Percentiles rank a stretch among this genome's conserved stretches.
These are phyloP conservation scores for Graphiopsis chlorocephala DNA, from an alignment of 2,329 filamentous ascomycete genomes.

Conservation along the genomic window DNA sequence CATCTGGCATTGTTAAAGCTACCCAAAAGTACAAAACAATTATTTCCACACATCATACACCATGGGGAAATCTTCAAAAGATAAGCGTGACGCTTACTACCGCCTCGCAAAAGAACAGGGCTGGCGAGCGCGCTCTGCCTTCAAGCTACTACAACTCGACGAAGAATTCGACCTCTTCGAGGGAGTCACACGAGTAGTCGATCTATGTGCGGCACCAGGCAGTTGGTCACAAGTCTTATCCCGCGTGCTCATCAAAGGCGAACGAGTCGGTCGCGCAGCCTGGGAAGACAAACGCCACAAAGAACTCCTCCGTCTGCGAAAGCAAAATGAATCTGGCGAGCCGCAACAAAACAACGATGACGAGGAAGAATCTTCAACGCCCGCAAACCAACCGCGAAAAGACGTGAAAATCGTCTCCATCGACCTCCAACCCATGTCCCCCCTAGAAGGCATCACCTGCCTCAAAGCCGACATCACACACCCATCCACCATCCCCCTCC, in stretches of 20 bases:
- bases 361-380: not conserved
- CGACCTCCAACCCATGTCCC: conserved; percentile 92
- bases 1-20: not conserved
- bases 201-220: conserved; percentile 91
- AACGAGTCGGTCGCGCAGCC: conserved; percentile 79
- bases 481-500: conserved; percentile 85
- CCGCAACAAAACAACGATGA: not conserved
- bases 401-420: conserved; percentile 92
- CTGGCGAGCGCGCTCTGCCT: conserved; percentile 93
- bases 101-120: conserved; percentile 97
- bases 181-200: conserved; percentile 86
- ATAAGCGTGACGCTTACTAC: conserved; percentile 98
- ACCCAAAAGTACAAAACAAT: not conserved
- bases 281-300: conserved; percentile 81
- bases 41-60: not conserved
- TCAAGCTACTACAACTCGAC: conserved; percentile 94
- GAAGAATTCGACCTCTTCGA: conserved; percentile 94
- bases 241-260: conserved; percentile 86
- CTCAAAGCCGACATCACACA: conserved; percentile 96
- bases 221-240: conserved; percentile 98
- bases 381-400: conserved; percentile 21
- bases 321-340: not conserved
- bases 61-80: conserved; percentile 82
- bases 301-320: conserved; percentile 25
- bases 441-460: conserved; percentile 86